Evolutionary conservation across 1,139 yeast species (phyloP).

Genomic region (Candida sp.): DNA sequence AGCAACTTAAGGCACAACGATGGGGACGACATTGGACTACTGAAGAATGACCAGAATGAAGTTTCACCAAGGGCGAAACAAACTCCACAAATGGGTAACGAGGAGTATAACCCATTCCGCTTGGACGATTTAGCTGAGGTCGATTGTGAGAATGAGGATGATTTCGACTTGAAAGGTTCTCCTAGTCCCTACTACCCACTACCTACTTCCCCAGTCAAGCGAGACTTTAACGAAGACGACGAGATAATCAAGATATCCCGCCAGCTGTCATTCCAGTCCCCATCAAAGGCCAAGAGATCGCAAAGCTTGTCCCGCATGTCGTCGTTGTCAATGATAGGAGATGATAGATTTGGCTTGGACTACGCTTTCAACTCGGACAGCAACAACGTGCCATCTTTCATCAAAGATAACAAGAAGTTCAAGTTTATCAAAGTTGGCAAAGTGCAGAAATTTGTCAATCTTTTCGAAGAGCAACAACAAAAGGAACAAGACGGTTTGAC

Average conservation of each 20-base stretch:
- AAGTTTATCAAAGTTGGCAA: conserved; percentile 53
- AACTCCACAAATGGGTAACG: too few species aligned
- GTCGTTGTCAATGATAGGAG: conserved; percentile 26
- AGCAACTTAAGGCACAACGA: conserved; percentile 41
- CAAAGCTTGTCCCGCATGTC: conserved; percentile 21
- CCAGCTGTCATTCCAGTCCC: conserved; percentile 20
- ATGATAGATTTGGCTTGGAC: conserved; percentile 27
- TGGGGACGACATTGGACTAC: conserved; percentile 10
- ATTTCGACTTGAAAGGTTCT: conserved; percentile 5
- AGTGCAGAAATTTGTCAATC: conserved; percentile 50
- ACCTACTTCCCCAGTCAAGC: conserved; percentile 7
- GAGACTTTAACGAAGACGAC: conserved; percentile 9
- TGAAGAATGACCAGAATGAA: background rate
- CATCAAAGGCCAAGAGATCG: conserved; percentile 13
- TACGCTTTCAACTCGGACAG: conserved; percentile 36
- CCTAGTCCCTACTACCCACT: conserved; percentile 3
- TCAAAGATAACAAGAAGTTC: conserved; percentile 48
- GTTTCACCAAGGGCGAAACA: background rate
- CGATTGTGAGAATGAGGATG: conserved; percentile 9
- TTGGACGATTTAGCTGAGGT: conserved; percentile 14
- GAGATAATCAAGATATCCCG: conserved; percentile 7
- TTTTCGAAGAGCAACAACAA: conserved; percentile 44
- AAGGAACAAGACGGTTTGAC: conserved; percentile 1
- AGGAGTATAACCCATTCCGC: conserved; percentile 3
- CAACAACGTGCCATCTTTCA: conserved; percentile 40